Evolutionary conservation across 352 stramenopile species (phyloP).

Genomic region (Halophytophthora batemanensis): DNA sequence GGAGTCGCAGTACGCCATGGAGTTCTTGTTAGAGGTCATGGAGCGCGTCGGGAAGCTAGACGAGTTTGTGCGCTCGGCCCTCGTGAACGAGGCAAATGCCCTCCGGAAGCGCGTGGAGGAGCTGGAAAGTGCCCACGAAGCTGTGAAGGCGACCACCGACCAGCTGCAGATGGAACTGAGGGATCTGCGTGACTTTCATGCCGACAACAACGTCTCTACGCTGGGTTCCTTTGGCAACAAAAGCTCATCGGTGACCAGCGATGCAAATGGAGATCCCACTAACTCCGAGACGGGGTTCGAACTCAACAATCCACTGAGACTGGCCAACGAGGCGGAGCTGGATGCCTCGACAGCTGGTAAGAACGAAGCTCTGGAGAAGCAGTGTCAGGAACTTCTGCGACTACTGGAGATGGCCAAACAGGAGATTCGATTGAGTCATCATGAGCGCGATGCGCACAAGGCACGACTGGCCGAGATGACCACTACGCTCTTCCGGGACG

Average conservation of each 20-base stretch:
- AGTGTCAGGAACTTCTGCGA: constrained; percentile 48
- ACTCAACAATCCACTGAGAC: too few relatives aligned
- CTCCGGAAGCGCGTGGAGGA: constrained; percentile 9
- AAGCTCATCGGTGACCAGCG: background rate
- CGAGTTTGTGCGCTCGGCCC: constrained; percentile 31
- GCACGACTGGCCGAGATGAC: constrained; percentile 45
- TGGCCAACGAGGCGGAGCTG: background rate
- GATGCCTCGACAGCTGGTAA: constrained; percentile 8
- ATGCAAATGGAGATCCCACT: too few relatives aligned
- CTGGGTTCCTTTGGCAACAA: constrained; percentile 8
- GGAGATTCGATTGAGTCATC: constrained; percentile 64
- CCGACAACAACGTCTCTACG: constrained; percentile 21
- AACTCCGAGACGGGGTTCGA: too few relatives aligned
- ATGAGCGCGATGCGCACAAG: constrained; percentile 52
- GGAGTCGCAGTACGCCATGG: constrained; percentile 41
- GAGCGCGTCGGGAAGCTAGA: constrained; percentile 39
- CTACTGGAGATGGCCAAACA: constrained; percentile 71
- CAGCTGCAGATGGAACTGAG: constrained; percentile 39
- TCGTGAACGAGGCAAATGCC: constrained; percentile 26
- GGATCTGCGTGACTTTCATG: constrained; percentile 43
- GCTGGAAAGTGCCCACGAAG: constrained; percentile 12
- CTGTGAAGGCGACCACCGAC: constrained; percentile 13
- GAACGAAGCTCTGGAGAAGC: constrained; percentile 27
- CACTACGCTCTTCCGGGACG: constrained; percentile 44
- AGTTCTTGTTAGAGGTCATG: constrained; percentile 38